phyloP scores from a whole-genome alignment of 768 basidiomycete species.

The Agrocybe praecox region DNA sequence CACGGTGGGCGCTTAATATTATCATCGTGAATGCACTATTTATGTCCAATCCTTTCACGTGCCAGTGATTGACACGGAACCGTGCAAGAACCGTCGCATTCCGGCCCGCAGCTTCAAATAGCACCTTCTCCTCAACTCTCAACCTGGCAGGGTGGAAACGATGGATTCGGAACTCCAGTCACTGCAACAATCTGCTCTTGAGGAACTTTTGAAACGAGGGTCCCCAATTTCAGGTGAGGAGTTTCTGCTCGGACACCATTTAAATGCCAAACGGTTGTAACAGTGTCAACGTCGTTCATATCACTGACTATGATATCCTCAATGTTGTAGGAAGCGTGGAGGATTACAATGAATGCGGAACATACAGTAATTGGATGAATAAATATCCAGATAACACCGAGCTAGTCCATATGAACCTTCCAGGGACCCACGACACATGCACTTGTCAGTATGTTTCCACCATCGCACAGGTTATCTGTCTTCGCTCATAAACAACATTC shows the following conservation, averaged over 20 bases:
- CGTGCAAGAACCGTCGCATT: too few relatives aligned
- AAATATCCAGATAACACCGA: conserved; percentile 39
- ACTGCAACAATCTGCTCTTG: conserved; percentile 7
- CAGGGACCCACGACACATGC: conserved; percentile 51
- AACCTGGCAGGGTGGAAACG: too few relatives aligned
- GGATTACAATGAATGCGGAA: conserved; percentile 29
- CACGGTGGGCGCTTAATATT: too few relatives aligned
- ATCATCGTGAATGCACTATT: too few relatives aligned
- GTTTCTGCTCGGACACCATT: too few relatives aligned
- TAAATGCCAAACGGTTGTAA: too few relatives aligned
- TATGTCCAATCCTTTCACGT: too few relatives aligned
- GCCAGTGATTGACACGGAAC: too few relatives aligned
- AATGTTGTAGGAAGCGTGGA: conserved; percentile 29
- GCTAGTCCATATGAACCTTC: conserved; percentile 50
- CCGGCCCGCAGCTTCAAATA: too few relatives aligned
- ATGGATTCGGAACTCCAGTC: too few relatives aligned
- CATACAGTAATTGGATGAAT: conserved; percentile 48
- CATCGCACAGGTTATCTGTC: too few relatives aligned
- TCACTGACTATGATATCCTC: not conserved
- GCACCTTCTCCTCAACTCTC: too few relatives aligned
- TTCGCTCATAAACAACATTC: not conserved
- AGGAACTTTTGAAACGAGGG: conserved; percentile 20
- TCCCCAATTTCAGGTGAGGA: conserved; percentile 22
- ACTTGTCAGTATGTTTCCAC: conserved; percentile 34
- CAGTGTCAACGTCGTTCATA: not conserved